Base-by-base conservation (phyloP, 495 filamentous ascomycete genomes). In the Xylaria nigripes region DNA sequence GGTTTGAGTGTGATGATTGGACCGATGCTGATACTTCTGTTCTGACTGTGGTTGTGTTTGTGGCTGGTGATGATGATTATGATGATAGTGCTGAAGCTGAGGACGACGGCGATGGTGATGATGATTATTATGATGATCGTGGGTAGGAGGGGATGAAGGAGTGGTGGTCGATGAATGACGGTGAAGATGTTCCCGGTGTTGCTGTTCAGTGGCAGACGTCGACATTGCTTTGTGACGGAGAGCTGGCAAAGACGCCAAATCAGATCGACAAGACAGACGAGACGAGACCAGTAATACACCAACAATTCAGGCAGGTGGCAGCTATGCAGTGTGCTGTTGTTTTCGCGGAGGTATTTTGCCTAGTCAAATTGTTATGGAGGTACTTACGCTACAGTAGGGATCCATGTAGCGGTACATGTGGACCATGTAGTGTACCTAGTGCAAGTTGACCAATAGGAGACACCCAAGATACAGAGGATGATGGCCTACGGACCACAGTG, bases 1-100 rank as follows among this genome's bases (percentile, higher is more conserved):
- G 12, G 51, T 55, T 46, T 64, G 60, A 42, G 24, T 38, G 29
- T 58, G 54, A 44, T 59, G 63, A 21, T 60, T 54, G 29, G 41
- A 27, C 23, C 34, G 56, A 24, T 57, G 52, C 16, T 58, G 56
- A 13, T 47, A 32, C n/a, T 57, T 49, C 24, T 55, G 54, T 27
- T 59, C 15, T 4, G 36, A 15, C 2, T 18, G 1, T 18, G n/a
- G 36, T 6, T 1, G 36, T 9, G n/a, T 58, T 12, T 54, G 44
- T 9, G 57, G 50, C 15, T 48, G 42, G 9, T 45, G 48, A 6
- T 47, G 50, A 9, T 56, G 57, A 15, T 59, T 51, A 48, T 53
- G 49, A 40, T 49, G 57, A 16, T 53, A 50, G 25, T 55, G 46
- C 9, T 52, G 40, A 13, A 45, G 8, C 21, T 55, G 45, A 25